Base-by-base conservation (phyloP, 2,329 filamentous ascomycete genomes). In the Metarhizium robertsii region DNA sequence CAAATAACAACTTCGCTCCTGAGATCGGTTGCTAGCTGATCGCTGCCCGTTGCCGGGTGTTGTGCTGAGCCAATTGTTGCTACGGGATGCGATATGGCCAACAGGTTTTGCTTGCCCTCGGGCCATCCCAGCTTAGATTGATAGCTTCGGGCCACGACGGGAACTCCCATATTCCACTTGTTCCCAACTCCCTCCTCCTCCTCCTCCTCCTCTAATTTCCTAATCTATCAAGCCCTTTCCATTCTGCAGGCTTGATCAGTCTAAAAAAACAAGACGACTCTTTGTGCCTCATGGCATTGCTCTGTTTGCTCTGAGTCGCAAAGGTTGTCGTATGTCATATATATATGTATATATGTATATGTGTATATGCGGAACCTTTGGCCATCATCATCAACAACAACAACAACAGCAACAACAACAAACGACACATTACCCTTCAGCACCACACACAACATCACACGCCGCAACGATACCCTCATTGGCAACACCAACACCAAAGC, bases 21-120 rank as follows among this genome's bases (percentile, higher is more conserved):
- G 50, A 43, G 42, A 58, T 48, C 47, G 34, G 56, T 58, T 58
- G 56, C 56, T 56, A 58, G 40, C 55, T 54, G 54, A 58, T 52
- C 52, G 18, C 47, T 54, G 20, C 50, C 50, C 55, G 57, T 58
- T 58, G 57, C 57, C 56, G 30, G 54, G 57, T 52, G 52, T 48
- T 54, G 16, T 20, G 16, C 16, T 29, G 55, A 48, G 46, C 40
- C 52, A 53, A 56, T 56, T 58, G 52, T 58, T 58, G 54, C 52
- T 56, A 54, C 50, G 36, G 43, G 45, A 53, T 52, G 53, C 25
- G 42, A 54, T 42, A 51, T 57, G 34, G 25, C 52, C 50, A 46
- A 52, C 55, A 57, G 50, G 49, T 40, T 57, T 54, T 57, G 25
- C 52, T 48, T 48, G 45, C 45, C 45, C 45, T 30, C 45, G 25